Conservation (phyloP, 768 basidiomycete species). For the Coprinopsis strossmayeri region DNA sequence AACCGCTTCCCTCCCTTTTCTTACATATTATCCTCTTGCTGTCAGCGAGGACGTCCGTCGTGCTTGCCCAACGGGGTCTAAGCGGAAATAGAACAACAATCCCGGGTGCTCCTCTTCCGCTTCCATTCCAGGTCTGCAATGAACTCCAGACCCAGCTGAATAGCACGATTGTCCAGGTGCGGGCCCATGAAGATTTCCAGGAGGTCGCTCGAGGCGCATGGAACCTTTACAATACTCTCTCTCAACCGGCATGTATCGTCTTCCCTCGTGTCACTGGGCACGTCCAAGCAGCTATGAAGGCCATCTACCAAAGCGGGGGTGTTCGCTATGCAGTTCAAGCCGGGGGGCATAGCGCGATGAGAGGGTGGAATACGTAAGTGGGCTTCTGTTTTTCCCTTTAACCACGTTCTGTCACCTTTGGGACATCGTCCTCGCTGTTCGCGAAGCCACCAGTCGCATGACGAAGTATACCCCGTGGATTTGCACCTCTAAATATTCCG, state of each 20-base stretch:
- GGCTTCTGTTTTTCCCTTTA: neutral
- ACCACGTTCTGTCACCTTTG: neutral
- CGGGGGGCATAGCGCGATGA: constrained; percentile 35
- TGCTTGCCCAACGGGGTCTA: neutral
- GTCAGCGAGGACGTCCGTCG: neutral
- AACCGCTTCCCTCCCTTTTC: too few relatives aligned
- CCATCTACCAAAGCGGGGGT: constrained; percentile 24
- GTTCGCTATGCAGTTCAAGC: constrained; percentile 36
- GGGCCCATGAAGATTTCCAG: neutral
- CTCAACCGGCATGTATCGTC: constrained; percentile 30
- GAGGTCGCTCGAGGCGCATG: constrained; percentile 18
- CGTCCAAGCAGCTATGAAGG: constrained; percentile 31
- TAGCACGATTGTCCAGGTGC: neutral
- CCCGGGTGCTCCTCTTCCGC: neutral
- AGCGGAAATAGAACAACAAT: neutral
- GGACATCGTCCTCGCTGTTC: neutral
- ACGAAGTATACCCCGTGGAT: neutral
- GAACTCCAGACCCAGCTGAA: neutral
- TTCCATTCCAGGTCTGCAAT: neutral
- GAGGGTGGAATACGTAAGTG: constrained; percentile 37
- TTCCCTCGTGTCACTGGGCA: constrained; percentile 24
- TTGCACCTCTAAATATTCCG: neutral
- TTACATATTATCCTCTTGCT: too few relatives aligned
- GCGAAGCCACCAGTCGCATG: neutral
- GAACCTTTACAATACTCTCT: constrained; percentile 28